Evolutionary conservation across 208 protist species (phyloP), one percentile per base, ranked within the genome.

Genomic region (Trypanosoma avium): DNA sequence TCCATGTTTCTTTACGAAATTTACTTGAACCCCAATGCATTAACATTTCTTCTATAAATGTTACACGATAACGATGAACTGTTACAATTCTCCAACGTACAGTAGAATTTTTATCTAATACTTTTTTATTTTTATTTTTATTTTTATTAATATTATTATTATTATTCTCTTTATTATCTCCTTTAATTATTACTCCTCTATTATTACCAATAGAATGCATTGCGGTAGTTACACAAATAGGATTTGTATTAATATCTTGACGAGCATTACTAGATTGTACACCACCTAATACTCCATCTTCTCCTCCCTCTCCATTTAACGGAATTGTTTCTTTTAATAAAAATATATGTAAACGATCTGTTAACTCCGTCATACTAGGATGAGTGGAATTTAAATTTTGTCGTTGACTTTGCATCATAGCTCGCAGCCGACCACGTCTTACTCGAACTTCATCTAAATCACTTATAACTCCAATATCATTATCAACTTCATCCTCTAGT

Each of bases 41-140:
- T 35, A 81, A 59, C 24, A 79, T 75, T 19, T 75, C 72, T 38
- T 73, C 68, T 3, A 89, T 54, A 58, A 83, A 90, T 3, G 71
- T 62, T 19, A 86, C 61, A 4, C 66, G 72, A 32, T 70, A 55
- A 30, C 76, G 75, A 56, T 90, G 83, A 7, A 90, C 66, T n/a
- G 77, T 86, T 32, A 86, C 57, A 33, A 90, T 69, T 33, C 73
- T 61, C 56, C 72, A 81, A 9, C 75, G 79, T 47, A 71, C 67
- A 19, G 19, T 13, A 32, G 9, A 29, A 8, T 9, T 9, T 26
- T 56, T 17, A 13, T 27, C 56, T 12, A 17, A n/a, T 7, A 52
- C 40, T 38, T 35, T 22, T 15, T 52, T 27, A 35, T 35, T 30
- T 6, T 62, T 36, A 17, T 32, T 32, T 30, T 32, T 19, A 3